Evolutionary conservation across 768 basidiomycete species (phyloP), one percentile per base, ranked within the genome.

Genomic region (Boletus bicolor): DNA sequence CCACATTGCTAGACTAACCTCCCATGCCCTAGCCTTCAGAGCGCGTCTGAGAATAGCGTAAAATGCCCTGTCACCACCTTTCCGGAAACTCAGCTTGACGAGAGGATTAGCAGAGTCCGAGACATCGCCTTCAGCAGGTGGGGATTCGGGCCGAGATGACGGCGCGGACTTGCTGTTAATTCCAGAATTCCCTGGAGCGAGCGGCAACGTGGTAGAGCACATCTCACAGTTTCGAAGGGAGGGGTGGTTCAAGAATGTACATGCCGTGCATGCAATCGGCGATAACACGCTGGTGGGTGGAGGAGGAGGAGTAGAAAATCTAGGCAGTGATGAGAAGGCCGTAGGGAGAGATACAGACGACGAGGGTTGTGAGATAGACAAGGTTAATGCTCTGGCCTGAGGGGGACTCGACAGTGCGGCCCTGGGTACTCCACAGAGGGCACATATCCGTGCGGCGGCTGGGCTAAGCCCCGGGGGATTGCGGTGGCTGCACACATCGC

Each of bases 161-260:
- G 88, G 86, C 4, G 82, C 86, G 6, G 86, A 89, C 60, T 80
- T 82, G 61, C 79, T 76, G 26, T 65, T 65, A 2, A 68, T 66
- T 30, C 55, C 65, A 51, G 60, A 45, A 10, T 46, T 39, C 30
- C 66, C 51, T 19, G 59, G 41, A 5, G 56, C 46, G 17, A 55
- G 63, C 30, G 84, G 85, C 10, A 98, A 75, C 0, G 82, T 75
- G 5, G 92, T 87, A 6, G 78, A 79, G 67, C 96, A 98, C 3
- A 98, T 88, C 70, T 98, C 96, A 73, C 96, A 98, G 8, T 74
- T 68, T 0, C 71, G 71, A 53, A 94, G 76, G 1, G 82, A 86
- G 0, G 84, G 83, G 57, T 90, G 86, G 71, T 99, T 99, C 12
- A 95, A 76, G 68, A 95, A 99, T 1, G 96, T 98, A 68, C 97